phyloP scores from a whole-genome alignment of 495 filamentous ascomycete species.

The Hypomontagnella monticulosa region DNA sequence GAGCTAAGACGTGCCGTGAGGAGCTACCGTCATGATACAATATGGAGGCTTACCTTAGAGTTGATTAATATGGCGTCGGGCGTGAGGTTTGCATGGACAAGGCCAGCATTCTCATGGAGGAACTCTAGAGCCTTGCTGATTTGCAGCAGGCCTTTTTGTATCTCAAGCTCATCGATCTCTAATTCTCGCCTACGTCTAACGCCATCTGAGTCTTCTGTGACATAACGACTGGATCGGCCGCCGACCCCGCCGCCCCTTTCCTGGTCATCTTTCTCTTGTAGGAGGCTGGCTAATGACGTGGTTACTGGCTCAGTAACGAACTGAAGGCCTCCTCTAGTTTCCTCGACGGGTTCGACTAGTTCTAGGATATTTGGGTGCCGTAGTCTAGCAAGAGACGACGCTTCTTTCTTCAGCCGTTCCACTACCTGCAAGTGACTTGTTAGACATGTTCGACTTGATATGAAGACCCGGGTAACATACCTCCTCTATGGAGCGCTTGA shows the following conservation, averaged over 20 bases:
- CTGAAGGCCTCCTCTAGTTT: conserved; percentile 91
- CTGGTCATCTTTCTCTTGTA: conserved; percentile 92
- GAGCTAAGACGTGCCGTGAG: neutral
- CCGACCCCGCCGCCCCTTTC: conserved; percentile 73
- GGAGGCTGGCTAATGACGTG: conserved; percentile 80
- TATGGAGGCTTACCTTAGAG: conserved; percentile 71
- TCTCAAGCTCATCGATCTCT: conserved; percentile 96
- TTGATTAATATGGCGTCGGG: conserved; percentile 96
- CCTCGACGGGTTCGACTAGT: conserved; percentile 93
- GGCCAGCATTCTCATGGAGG: conserved; percentile 91
- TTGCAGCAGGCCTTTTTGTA: conserved; percentile 94
- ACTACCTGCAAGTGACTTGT: conserved; percentile 55
- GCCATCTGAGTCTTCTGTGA: conserved; percentile 82
- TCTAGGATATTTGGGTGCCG: conserved; percentile 93
- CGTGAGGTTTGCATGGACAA: conserved; percentile 94
- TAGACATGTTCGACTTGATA: too few species aligned
- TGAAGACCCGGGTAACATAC: conserved; percentile 51
- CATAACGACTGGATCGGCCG: conserved; percentile 78
- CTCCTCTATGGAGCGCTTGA: conserved; percentile 85
- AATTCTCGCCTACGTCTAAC: conserved; percentile 78
- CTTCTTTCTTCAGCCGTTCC: conserved; percentile 90
- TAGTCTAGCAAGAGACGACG: conserved; percentile 82
- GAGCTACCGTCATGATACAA: neutral
- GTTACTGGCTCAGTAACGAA: conserved; percentile 94
- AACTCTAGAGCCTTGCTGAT: conserved; percentile 95